phyloP scores from a whole-genome alignment of 73 alveolate species.

The Symbiodinium pilosum region DNA sequence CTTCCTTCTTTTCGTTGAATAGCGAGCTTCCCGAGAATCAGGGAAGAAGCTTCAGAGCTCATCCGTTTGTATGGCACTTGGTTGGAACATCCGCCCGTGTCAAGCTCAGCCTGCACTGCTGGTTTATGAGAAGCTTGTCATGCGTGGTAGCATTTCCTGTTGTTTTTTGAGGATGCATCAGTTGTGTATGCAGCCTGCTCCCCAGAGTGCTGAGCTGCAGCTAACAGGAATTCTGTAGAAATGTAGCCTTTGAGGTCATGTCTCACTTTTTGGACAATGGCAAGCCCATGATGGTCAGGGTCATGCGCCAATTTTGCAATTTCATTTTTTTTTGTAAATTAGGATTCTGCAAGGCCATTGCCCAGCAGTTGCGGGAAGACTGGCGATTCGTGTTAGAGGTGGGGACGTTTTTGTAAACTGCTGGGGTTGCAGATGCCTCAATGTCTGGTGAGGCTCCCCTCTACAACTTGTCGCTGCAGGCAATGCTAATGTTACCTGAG shows the following conservation, averaged over 20 bases:
- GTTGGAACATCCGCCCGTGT: conserved; percentile 68
- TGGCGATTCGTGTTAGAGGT: conserved; percentile 73
- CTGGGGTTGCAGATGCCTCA: neutral
- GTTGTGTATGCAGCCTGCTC: conserved; percentile 33
- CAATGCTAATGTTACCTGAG: neutral
- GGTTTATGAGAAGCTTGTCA: neutral
- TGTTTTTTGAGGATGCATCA: neutral
- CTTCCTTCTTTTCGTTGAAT: too few relatives aligned
- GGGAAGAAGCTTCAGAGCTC: conserved; percentile 41
- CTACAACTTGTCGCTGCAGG: neutral
- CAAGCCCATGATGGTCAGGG: conserved; percentile 30
- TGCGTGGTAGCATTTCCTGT: neutral
- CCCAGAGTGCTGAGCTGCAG: neutral
- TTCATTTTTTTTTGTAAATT: neutral
- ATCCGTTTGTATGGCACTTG: conserved; percentile 62
- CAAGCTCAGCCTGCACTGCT: neutral
- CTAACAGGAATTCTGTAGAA: neutral
- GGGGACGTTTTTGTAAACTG: neutral
- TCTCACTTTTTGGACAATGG: conserved; percentile 47
- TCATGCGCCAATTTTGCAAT: neutral
- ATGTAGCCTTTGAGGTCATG: neutral
- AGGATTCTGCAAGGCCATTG: conserved; percentile 16
- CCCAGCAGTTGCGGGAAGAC: conserved; percentile 47
- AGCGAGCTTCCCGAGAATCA: too few relatives aligned
- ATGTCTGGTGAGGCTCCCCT: neutral